Conservation (phyloP, 257 asterid genomes). For the Handroanthus guayacan region DNA sequence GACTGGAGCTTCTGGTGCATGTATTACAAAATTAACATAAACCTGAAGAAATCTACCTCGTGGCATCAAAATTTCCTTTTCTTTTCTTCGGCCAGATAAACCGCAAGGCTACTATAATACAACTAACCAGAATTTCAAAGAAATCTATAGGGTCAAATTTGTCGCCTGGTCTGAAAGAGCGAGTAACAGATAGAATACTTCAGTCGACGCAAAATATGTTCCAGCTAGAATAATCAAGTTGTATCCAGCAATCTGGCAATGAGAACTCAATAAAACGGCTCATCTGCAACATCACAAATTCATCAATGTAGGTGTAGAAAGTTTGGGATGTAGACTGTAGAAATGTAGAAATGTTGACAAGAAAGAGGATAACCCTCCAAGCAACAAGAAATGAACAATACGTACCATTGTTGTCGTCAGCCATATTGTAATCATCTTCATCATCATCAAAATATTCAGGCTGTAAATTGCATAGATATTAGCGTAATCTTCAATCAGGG, state of each 20-base stretch:
- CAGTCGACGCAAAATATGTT: background rate
- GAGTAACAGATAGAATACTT: background rate
- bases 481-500: background rate
- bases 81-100: background rate
- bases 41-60: constrained; percentile 1
- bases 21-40: background rate
- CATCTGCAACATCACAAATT: constrained; percentile 43
- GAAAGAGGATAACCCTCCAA: background rate
- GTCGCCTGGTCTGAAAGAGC: background rate
- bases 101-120: background rate
- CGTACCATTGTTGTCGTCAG: constrained; percentile 61
- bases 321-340: background rate
- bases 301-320: background rate
- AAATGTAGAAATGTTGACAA: background rate
- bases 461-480: constrained; percentile 43
- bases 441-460: constrained; percentile 70
- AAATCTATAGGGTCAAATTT: background rate
- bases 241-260: background rate
- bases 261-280: constrained; percentile 37
- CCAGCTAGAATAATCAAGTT: background rate
- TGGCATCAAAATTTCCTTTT: background rate
- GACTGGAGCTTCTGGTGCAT: background rate
- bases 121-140: background rate
- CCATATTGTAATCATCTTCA: constrained; percentile 74
- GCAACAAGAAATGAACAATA: background rate